Evolutionary conservation across 306 rosid genomes (phyloP), one percentile per base, ranked within the genome.

Genomic region (Aeschynomene evenia): DNA sequence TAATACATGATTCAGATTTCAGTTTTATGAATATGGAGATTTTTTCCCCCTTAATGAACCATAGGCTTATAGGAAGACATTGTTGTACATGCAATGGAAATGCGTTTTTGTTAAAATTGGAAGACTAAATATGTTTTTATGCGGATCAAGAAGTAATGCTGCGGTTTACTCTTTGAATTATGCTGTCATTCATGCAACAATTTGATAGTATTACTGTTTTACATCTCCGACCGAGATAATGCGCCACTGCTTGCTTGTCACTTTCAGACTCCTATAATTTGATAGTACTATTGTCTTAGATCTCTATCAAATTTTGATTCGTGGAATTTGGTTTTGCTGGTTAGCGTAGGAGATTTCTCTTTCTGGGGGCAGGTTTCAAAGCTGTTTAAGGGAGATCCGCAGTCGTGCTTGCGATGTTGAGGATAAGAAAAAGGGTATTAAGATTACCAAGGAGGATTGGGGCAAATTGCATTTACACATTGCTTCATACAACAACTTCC

Each of bases 401-500:
- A 75, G 73, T 9, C 92, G 91, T 59, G 99, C 96, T 40, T 59
- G 85, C 28, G 95, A 88, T 66, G 91, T 91, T 61, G 85, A 91
- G 76, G 99, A 91, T 71, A 61, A 78, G 66, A 86, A 84, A 68
- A 91, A 84, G 85, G 97, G 96, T 66, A 52, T 91, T 73, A 87
- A 80, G 79, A 91, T 94, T 80, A 59, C 63, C 0, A 87, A 87
- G 69, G 87, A 85, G 68, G 97, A 94, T 40, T 94, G 99, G 99
- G 79, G 79, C 10, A 87, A 85, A 37, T 75, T 94, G 81, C 92
- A 88, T 29, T 34, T 94, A 5, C 90, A 94, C 68, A 94, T 94
- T 73, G 92, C 91, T 81, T 94, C 99, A 7, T 87, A 77, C 81
- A 94, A 94, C 85, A 94, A 94, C 77, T 94, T 94, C 78, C 99